These are phyloP conservation scores for Sanghuangporus weigelae DNA, from an alignment of 1,284 basidiomycete genomes.

Conservation along the genomic window DNA sequence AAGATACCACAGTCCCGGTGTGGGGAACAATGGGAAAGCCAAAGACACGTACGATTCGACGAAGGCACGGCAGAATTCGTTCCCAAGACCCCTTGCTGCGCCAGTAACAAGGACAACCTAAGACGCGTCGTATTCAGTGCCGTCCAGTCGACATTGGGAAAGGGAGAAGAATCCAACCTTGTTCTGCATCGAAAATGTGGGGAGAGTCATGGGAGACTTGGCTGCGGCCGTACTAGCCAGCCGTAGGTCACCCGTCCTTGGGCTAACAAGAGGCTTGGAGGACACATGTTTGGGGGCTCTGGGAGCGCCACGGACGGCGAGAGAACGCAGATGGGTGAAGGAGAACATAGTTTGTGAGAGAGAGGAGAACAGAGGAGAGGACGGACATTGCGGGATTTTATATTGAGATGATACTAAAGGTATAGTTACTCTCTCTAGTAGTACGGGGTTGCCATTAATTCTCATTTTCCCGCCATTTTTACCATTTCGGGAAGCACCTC, in stretches of 20 bases:
- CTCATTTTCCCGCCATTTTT: background rate
- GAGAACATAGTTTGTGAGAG: background rate
- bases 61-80: constrained; percentile 87
- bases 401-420: background rate
- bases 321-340: background rate
- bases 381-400: background rate
- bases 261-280: background rate
- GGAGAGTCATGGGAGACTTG: constrained; percentile 37
- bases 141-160: background rate
- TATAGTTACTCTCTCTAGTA: background rate
- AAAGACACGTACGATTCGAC: constrained; percentile 64
- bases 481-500: background rate
- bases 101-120: constrained; percentile 94
- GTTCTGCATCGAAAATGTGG: constrained; percentile 62
- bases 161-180: constrained; percentile 41
- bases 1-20: background rate
- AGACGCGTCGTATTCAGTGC: background rate
- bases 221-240: constrained; percentile 18
- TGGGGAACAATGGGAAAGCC: background rate
- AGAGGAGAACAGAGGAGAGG: background rate
- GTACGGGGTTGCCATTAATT: background rate
- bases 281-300: background rate
- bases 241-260: background rate
- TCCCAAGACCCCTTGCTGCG: constrained; percentile 84
- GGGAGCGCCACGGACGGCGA: background rate